Percentiles rank a stretch among this genome's conserved stretches.
Conservation (phyloP, 2,329 filamentous ascomycete genomes). For the Diaporthe citrichinensis region DNA sequence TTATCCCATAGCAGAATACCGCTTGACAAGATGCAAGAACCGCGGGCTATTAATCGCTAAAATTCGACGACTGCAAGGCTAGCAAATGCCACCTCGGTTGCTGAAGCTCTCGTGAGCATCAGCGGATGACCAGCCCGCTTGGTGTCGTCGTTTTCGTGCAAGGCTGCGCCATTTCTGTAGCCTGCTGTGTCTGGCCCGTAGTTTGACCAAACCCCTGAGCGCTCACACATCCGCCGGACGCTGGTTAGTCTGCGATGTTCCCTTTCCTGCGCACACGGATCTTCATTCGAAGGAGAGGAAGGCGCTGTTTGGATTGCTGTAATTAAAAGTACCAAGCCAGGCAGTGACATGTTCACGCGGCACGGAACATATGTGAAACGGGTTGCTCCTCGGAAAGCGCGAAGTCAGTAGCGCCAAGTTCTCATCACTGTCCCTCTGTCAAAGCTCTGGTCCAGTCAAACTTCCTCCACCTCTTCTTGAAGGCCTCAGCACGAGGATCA, state of each 20-base stretch:
- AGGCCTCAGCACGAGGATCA: slow-evolving; percentile 80
- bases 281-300: no score
- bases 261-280: neutral
- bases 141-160: neutral
- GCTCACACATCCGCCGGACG: neutral
- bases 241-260: neutral
- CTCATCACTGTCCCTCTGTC: slow-evolving; percentile 51
- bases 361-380: neutral
- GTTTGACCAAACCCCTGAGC: neutral
- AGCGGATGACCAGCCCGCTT: neutral
- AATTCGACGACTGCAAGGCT: neutral
- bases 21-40: neutral
- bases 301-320: neutral
- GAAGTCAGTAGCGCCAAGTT: neutral
- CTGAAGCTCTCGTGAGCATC: neutral
- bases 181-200: neutral
- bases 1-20: neutral
- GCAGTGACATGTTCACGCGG: neutral
- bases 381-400: neutral
- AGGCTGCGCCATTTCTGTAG: neutral
- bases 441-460: slow-evolving; percentile 87
- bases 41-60: neutral
- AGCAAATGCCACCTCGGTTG: neutral
- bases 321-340: neutral
- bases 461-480: slow-evolving; percentile 88